Conservation (phyloP, 371 early-diverging fungal species). For the Smittium mucronatum region DNA sequence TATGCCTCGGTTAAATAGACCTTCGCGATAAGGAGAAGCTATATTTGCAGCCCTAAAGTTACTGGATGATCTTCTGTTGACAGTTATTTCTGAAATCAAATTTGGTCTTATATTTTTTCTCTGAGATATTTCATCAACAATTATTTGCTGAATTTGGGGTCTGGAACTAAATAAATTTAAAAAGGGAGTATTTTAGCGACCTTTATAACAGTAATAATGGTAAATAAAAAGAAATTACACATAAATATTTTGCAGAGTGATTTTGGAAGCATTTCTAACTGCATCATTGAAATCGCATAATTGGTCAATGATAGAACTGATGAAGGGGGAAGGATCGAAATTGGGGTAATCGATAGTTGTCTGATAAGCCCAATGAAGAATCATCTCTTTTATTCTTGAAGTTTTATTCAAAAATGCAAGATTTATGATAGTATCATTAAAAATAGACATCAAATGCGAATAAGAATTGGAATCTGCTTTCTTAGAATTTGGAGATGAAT, state of each 20-base stretch:
- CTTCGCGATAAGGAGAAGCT: conserved; percentile 7
- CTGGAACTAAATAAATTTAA: neutral
- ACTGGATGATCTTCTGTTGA: neutral
- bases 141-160: conserved; percentile 1
- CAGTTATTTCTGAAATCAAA: conserved; percentile 4
- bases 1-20: neutral
- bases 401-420: conserved; percentile 30
- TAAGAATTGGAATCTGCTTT: conserved; percentile 11
- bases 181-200: neutral
- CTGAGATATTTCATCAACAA: conserved; percentile 7
- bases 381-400: conserved; percentile 33
- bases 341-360: conserved; percentile 15
- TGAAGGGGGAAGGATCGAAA: conserved; percentile 22
- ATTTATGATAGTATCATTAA: conserved; percentile 27
- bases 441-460: neutral
- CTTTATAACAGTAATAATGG: neutral
- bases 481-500: conserved; percentile 7
- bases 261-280: conserved; percentile 28
- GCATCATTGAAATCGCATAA: conserved; percentile 33
- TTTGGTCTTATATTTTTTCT: conserved; percentile 1
- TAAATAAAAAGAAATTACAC: neutral
- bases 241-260: conserved; percentile 29
- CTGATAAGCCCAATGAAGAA: conserved; percentile 22
- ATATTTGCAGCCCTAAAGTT: neutral
- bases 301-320: conserved; percentile 17